Evolutionary conservation across 768 basidiomycete genomes (phyloP).

Genomic region (Hebeloma cylindrosporum): DNA sequence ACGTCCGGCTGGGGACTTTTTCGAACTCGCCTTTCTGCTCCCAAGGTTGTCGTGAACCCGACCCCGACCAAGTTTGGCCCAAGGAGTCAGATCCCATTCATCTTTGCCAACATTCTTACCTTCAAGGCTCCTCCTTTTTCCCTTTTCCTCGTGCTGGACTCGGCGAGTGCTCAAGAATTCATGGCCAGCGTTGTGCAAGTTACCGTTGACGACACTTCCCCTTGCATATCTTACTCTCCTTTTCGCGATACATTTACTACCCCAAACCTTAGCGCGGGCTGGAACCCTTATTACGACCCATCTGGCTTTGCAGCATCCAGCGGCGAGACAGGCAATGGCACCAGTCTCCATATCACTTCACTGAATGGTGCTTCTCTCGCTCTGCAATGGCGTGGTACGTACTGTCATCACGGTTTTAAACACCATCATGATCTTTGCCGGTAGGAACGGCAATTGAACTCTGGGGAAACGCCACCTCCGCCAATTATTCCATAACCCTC

Average conservation of each 20-base stretch:
- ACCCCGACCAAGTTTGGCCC: too few relatives aligned
- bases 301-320: constrained; percentile 46
- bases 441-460: constrained; percentile 68
- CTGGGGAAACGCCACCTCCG: constrained; percentile 47
- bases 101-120: too few relatives aligned
- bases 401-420: neutral
- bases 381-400: constrained; percentile 64
- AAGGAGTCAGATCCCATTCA: too few relatives aligned
- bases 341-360: constrained; percentile 63
- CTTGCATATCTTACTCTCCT: constrained; percentile 59
- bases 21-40: too few relatives aligned
- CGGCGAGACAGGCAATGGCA: constrained; percentile 52
- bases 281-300: constrained; percentile 61
- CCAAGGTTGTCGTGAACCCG: too few relatives aligned
- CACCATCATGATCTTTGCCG: constrained; percentile 1
- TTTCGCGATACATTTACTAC: constrained; percentile 53
- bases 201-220: constrained; percentile 66
- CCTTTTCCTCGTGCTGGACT: constrained; percentile 21
- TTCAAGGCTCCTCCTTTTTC: constrained; percentile 4
- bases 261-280: constrained; percentile 54
- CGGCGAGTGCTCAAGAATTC: constrained; percentile 21
- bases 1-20: too few relatives aligned
- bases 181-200: constrained; percentile 38
- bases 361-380: constrained; percentile 54
- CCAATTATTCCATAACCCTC: constrained; percentile 48